Base-by-base conservation (phyloP, 1,284 basidiomycete species). In the Porodaedalea pini region DNA sequence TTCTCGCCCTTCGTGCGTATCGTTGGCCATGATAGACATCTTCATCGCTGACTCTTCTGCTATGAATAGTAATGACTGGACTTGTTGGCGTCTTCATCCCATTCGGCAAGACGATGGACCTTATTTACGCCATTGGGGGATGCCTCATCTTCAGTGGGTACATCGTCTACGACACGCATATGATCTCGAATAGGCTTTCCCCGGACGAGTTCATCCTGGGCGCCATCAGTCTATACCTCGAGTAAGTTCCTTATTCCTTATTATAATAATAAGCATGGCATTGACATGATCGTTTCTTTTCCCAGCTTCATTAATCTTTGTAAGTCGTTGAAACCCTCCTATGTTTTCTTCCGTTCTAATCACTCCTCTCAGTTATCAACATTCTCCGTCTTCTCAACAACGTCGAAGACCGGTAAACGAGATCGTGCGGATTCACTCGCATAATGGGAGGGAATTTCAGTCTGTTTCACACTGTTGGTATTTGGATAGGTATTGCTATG, bases 171-270 rank as follows among this genome's bases (percentile, higher is more conserved):
- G 92, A 95, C 69, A 96, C 93, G 1, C 91, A 88, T 70, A 70
- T 85, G 60, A 92, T 96, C 72, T 90, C 88, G 71, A 83, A 81
- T 61, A 81, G 83, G 56, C 74, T 94, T 34, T 90, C 87, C 11
- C 90, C 91, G 0, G 92, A 94, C 63, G 93, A 95, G 68, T 94
- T 82, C 73, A 92, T 94, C 61, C 76, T 93, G 74, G 92, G 86
- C 49, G 80, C 88, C 45, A 86, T 96, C 69, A 88, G 84, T 63
- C 82, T 96, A 37, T 96, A 94, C 71, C 86, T 94, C 58, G 91
- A 94, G 86, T 88, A 69, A 63, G 81, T 79, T 17, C 0, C 13
- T 1, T 40, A 10, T 37, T 10, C 19, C 19, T 40, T 5, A 39
- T 60, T 60, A 51, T 40, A 21, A 15, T 31, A 32, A 2, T 25